Evolutionary conservation across 148 eudicot species (phyloP).

Genomic region (Cornus controversa): DNA sequence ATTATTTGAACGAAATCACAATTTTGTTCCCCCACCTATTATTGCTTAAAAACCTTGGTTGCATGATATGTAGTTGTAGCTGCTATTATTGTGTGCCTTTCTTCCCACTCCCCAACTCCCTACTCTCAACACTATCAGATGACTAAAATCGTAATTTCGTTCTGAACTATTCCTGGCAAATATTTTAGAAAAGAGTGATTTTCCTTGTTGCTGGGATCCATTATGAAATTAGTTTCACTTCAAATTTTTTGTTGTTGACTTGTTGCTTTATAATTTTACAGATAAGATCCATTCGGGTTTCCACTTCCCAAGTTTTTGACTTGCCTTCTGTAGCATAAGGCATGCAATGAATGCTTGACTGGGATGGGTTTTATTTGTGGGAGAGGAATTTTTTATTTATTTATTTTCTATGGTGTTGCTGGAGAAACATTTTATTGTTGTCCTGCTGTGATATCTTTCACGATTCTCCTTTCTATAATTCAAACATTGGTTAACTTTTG

Average conservation of each 20-base stretch:
- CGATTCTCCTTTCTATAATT: background rate
- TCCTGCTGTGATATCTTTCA: background rate
- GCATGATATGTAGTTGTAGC: background rate
- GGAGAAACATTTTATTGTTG: conserved; percentile 11
- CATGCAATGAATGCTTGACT: background rate
- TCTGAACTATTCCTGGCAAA: background rate
- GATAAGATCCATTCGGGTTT: background rate
- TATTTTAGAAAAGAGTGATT: background rate
- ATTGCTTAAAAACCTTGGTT: background rate
- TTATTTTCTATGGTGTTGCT: background rate
- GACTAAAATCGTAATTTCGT: background rate
- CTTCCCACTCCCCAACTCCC: conserved; percentile 6
- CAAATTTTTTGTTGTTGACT: background rate
- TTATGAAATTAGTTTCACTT: background rate
- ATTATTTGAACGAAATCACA: background rate
- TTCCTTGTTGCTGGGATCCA: background rate
- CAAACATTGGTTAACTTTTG: background rate
- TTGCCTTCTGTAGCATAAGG: background rate
- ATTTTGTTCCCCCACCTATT: conserved; percentile 5
- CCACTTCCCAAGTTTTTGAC: background rate
- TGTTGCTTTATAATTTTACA: background rate
- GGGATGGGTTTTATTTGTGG: background rate
- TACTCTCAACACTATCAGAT: too few relatives aligned
- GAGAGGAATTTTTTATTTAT: background rate
- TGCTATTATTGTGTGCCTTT: background rate